Evolutionary conservation across 495 filamentous ascomycete species (phyloP).

Genomic region (Aspergillus olivimuriae): DNA sequence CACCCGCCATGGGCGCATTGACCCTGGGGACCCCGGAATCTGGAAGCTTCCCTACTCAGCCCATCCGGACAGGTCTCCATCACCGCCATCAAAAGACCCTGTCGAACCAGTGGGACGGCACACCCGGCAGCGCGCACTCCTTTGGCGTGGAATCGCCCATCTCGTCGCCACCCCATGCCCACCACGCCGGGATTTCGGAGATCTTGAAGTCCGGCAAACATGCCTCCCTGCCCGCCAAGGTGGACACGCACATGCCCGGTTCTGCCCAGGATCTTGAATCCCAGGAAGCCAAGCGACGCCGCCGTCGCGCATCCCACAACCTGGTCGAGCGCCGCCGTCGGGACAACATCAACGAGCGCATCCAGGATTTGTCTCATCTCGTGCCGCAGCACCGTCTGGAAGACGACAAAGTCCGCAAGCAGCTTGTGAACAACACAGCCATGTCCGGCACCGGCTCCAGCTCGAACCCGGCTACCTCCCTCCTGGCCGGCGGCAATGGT

Average conservation of each 20-base stretch:
- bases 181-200: conserved; percentile 61
- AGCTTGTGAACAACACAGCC: conserved; percentile 82
- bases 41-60: conserved; percentile 65
- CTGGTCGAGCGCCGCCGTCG: conserved; percentile 88
- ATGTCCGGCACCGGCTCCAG: conserved; percentile 72
- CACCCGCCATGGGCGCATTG: conserved; percentile 51
- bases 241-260: conserved; percentile 48
- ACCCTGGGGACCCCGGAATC: conserved; percentile 59
- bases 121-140: conserved; percentile 70
- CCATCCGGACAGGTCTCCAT: conserved; percentile 58
- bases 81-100: conserved; percentile 74
- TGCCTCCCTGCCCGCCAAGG: conserved; percentile 64
- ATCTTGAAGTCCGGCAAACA: conserved; percentile 63
- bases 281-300: conserved; percentile 87
- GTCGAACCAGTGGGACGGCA: conserved; percentile 76
- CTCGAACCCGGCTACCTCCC: conserved; percentile 72
- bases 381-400: conserved; percentile 90
- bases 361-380: conserved; percentile 89
- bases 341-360: conserved; percentile 98
- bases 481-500: conserved; percentile 77
- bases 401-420: conserved; percentile 94
- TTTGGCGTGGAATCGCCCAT: conserved; percentile 72
- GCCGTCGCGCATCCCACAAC: conserved; percentile 91
- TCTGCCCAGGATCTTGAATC: conserved; percentile 53
- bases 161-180: conserved; percentile 55